Conservation (phyloP, 2,329 filamentous ascomycete genomes). For the Balansia obtecta region DNA sequence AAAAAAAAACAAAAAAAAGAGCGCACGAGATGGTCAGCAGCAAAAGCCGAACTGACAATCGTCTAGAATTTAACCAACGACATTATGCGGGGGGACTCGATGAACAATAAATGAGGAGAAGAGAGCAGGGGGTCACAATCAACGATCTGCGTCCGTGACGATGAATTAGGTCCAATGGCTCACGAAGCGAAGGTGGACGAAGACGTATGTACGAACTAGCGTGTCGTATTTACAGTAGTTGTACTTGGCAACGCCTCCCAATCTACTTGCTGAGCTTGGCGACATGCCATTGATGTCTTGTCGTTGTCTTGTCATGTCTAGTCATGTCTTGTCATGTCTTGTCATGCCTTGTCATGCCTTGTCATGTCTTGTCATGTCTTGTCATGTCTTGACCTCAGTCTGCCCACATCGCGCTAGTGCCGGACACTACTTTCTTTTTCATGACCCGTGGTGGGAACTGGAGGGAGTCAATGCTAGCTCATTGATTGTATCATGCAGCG, state of each 20-base stretch:
- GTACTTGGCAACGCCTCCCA: background rate
- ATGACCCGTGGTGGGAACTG: background rate
- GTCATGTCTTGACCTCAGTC: background rate
- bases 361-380: too few species aligned
- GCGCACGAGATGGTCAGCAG: background rate
- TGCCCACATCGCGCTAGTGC: background rate
- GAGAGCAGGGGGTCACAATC: background rate
- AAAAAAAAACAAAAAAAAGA: too few species aligned
- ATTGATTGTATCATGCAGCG: background rate
- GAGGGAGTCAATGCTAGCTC: background rate
- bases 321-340: too few species aligned
- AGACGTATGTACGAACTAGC: background rate
- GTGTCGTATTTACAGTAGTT: too few species aligned
- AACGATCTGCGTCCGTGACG: background rate
- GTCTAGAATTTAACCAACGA: background rate
- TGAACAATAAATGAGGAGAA: background rate
- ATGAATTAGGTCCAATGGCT: background rate
- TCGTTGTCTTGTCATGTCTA: too few species aligned
- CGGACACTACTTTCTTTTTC: background rate
- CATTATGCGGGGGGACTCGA: background rate
- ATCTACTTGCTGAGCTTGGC: background rate
- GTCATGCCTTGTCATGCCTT: too few species aligned
- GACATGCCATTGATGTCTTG: conserved; percentile 1
- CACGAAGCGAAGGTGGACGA: background rate
- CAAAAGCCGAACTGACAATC: background rate